Base-by-base conservation (phyloP, 352 stramenopile genomes). In the Pythium graminicola region DNA sequence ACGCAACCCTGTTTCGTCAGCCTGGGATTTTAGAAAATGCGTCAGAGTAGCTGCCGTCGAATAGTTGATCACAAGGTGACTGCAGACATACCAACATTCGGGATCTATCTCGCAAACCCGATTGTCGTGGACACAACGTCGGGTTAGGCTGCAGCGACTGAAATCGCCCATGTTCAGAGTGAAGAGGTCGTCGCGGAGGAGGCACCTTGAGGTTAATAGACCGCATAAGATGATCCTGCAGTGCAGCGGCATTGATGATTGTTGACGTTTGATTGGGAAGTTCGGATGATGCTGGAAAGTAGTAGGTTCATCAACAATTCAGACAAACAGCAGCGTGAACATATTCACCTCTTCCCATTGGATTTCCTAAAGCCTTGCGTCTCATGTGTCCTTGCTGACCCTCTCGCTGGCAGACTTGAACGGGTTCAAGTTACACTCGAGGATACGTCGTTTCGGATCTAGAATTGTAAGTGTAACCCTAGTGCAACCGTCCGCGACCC, bases 231-330 rank as follows among this genome's bases (percentile, higher is more conserved):
- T 67, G 53, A 32, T 85, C 76, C 61, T 91, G 81, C 27, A 91
- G 46, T 0, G 81, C 81, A 4, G 81, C 78, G 1, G 78, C 79
- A 45, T 89, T 87, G 54, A 91, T 76, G 45, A 86, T 72, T 22
- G 73, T 81, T 28, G 70, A 66, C 14, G 69, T 57, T 42, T 81
- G 60, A 13, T 50, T 52, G 41, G 31, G 26, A 17, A 39, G 16
- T 13, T 22, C 26, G 27, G 13, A 35, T 48, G 23, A 27, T 38
- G 23, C 43, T 50, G 27, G 8, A 50, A 13, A 20, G 38, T 27
- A 22, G n/a, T 27, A 1, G 11, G 17, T 26, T 16, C 2, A 22
- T 44, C 38, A 44, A 22, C 38, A 22, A 44, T 26, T 24, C 8
- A 23, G 13, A 16, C 38, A 44, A 24, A 10, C 14, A 5, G 14